These are phyloP conservation scores for Astragalus glycyphyllos DNA, from an alignment of 306 rosid genomes.

Conservation along the genomic window DNA sequence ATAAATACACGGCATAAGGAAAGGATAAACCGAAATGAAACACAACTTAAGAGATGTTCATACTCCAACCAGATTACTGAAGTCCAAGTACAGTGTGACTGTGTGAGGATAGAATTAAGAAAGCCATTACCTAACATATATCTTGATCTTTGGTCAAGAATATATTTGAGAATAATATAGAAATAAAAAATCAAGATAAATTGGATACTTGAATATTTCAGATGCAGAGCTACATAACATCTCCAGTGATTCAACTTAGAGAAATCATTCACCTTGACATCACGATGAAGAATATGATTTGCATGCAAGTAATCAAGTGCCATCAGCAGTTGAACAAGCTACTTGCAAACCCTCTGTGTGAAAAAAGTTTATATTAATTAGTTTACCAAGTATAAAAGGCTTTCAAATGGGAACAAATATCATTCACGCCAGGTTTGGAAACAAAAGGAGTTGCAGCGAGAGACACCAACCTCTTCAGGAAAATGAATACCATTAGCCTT, in stretches of 20 bases:
- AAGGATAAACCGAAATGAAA: constrained; percentile 4
- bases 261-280: constrained; percentile 78
- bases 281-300: constrained; percentile 95
- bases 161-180: constrained; percentile 73
- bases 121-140: constrained; percentile 75
- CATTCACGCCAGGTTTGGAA: neutral
- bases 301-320: constrained; percentile 93
- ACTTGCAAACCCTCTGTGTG: constrained; percentile 87
- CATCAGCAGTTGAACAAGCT: constrained; percentile 96
- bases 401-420: constrained; percentile 29
- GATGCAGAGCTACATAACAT: constrained; percentile 23
- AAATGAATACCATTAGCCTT: constrained; percentile 75
- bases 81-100: constrained; percentile 2
- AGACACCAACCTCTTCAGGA: constrained; percentile 77
- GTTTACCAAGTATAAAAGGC: neutral
- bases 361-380: constrained; percentile 19
- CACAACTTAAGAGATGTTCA: neutral
- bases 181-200: constrained; percentile 22
- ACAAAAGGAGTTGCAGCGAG: constrained; percentile 13
- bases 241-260: constrained; percentile 21
- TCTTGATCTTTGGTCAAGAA: constrained; percentile 95
- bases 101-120: constrained; percentile 26
- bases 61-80: neutral
- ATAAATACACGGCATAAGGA: constrained; percentile 39
- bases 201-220: constrained; percentile 30